phyloP scores from a whole-genome alignment of 805 yeast species.

The Wilhelminamyces savonicus region DNA sequence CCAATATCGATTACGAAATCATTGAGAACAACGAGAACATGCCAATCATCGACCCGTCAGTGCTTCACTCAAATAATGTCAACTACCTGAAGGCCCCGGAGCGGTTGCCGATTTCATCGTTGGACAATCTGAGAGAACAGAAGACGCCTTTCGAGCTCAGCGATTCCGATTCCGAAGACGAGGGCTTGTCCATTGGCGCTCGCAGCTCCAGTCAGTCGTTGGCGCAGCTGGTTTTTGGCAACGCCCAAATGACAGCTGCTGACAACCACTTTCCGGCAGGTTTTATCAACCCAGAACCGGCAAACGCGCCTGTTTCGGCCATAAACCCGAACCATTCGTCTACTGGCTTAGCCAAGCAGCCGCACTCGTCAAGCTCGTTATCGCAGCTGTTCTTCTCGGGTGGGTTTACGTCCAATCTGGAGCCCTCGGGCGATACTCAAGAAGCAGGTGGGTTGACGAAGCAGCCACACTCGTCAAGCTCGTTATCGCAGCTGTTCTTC shows the following conservation, averaged over 20 bases:
- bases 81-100: conserved; percentile 3
- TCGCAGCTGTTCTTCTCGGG: conserved; percentile 32
- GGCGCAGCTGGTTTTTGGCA: conserved; percentile 35
- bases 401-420: too few relatives aligned
- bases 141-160: conserved; percentile 5
- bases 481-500: conserved; percentile 13
- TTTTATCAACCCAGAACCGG: conserved; percentile 17
- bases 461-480: conserved; percentile 35
- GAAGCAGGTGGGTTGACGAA: conserved; percentile 33
- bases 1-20: conserved; percentile 32
- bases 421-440: too few relatives aligned
- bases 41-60: conserved; percentile 21
- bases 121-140: conserved; percentile 10
- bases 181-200: conserved; percentile 33
- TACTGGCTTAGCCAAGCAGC: conserved; percentile 33
- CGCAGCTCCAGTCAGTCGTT: conserved; percentile 36
- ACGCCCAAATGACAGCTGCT: conserved; percentile 9
- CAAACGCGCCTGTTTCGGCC: conserved; percentile 15
- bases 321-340: conserved; percentile 32
- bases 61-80: conserved; percentile 7
- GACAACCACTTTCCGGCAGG: conserved; percentile 15
- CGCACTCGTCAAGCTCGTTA: conserved; percentile 34
- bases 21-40: conserved; percentile 21
- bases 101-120: conserved; percentile 11
- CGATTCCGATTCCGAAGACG: conserved; percentile 19